Conservation (phyloP, 768 basidiomycete genomes). For the Psilocybe sp. region DNA sequence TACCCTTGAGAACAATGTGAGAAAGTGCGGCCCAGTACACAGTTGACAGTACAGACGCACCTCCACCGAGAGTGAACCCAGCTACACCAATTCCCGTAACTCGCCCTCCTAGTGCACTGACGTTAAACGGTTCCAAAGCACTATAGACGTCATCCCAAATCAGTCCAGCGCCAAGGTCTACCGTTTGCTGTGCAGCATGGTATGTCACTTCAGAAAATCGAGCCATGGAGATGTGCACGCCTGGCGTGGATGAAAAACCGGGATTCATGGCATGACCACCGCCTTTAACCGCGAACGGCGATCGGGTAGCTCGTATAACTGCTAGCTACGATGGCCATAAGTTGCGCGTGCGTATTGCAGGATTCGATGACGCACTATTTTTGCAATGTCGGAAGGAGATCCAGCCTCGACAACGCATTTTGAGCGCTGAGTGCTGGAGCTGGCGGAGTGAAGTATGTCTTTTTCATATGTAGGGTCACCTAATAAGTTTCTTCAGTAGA, state of each 20-base stretch:
- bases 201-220: constrained; percentile 44
- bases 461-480: constrained; percentile 30
- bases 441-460: constrained; percentile 50
- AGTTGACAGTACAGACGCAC: constrained; percentile 9
- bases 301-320: constrained; percentile 8
- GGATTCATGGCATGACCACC: constrained; percentile 56
- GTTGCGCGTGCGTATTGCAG: background rate
- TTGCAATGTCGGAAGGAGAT: constrained; percentile 5
- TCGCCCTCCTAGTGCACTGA: constrained; percentile 57
- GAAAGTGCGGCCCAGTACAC: background rate
- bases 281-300: constrained; percentile 41
- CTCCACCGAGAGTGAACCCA: constrained; percentile 58
- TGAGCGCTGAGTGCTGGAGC: constrained; percentile 10
- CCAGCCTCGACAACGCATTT: constrained; percentile 11
- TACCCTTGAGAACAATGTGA: constrained; percentile 46
- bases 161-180: constrained; percentile 38
- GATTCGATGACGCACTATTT: constrained; percentile 2
- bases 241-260: constrained; percentile 56
- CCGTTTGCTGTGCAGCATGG: constrained; percentile 34
- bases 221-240: constrained; percentile 55
- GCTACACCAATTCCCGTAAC: constrained; percentile 58
- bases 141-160: constrained; percentile 65
- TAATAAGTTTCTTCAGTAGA: background rate
- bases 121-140: constrained; percentile 43
- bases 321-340: constrained; percentile 4